phyloP scores from a whole-genome alignment of 495 filamentous ascomycete species.

The Penicillium pancosmium region DNA sequence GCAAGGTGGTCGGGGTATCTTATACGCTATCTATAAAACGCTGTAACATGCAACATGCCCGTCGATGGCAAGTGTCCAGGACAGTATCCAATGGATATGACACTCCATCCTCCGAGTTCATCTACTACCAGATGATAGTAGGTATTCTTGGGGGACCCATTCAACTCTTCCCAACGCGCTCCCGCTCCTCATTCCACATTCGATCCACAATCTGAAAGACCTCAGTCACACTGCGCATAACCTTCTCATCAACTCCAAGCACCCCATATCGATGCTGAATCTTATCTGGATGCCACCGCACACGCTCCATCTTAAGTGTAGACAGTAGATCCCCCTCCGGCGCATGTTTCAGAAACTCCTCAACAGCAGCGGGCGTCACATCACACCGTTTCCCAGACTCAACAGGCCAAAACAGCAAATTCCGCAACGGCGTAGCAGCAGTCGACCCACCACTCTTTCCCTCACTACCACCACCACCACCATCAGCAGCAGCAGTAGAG shows the following conservation, averaged over 20 bases:
- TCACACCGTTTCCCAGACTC: slow-evolving; percentile 61
- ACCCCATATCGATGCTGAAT: slow-evolving; percentile 86
- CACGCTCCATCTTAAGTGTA: slow-evolving; percentile 79
- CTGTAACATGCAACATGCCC: slow-evolving; percentile 2
- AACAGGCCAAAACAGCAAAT: slow-evolving; percentile 78
- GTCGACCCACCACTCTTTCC: not conserved
- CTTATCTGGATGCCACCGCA: slow-evolving; percentile 98
- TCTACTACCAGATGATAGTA: no score
- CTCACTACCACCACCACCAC: not conserved
- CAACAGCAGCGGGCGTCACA: slow-evolving; percentile 62
- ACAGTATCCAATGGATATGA: no score
- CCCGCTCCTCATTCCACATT: slow-evolving; percentile 67
- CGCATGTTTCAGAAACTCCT: slow-evolving; percentile 63
- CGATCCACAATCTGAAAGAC: slow-evolving; percentile 90
- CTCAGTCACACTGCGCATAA: slow-evolving; percentile 79
- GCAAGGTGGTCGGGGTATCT: slow-evolving; percentile 4
- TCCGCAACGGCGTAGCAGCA: slow-evolving; percentile 26
- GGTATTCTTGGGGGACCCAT: not conserved
- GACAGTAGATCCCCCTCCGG: slow-evolving; percentile 49
- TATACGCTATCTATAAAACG: slow-evolving; percentile 2
- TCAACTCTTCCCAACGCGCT: slow-evolving; percentile 21
- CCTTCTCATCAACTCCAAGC: slow-evolving; percentile 61
- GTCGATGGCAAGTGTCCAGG: not conserved
- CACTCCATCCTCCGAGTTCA: no score
- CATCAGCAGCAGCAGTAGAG: not conserved